Percentiles rank a stretch among this genome's conserved stretches.
These are phyloP conservation scores for Ramalina peruviana DNA, from an alignment of 495 filamentous ascomycete species.

Conservation along the genomic window DNA sequence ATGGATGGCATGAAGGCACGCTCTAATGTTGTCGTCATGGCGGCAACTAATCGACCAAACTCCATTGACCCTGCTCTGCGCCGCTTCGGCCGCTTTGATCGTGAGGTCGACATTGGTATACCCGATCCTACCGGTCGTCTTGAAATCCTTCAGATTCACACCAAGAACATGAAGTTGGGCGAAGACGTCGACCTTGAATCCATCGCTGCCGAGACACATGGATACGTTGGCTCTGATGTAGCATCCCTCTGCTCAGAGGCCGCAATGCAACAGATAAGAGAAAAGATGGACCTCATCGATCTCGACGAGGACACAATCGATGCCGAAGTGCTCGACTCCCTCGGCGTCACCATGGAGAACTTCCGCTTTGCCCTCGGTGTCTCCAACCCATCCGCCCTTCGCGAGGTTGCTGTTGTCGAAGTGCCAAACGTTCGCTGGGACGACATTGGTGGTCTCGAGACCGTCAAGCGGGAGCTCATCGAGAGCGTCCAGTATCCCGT, in stretches of 20 bases:
- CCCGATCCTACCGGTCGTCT: slow-evolving; percentile 97
- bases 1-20: slow-evolving; percentile 99
- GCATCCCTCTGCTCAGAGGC: slow-evolving; percentile 98
- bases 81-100: slow-evolving; percentile 92
- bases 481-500: slow-evolving; percentile 98
- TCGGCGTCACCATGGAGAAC: slow-evolving; percentile 99
- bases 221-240: slow-evolving; percentile 97
- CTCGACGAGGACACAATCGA: slow-evolving; percentile 98
- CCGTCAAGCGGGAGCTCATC: slow-evolving; percentile 98
- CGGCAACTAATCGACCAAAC: slow-evolving; percentile 93
- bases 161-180: slow-evolving; percentile 99
- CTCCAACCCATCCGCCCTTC: slow-evolving; percentile 95
- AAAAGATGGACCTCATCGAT: slow-evolving; percentile 99
- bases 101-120: slow-evolving; percentile 95
- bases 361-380: slow-evolving; percentile 97
- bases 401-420: slow-evolving; percentile 97
- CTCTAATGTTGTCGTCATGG: slow-evolving; percentile 97
- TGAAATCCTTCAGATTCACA: slow-evolving; percentile 97
- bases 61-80: slow-evolving; percentile 91
- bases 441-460: slow-evolving; percentile 95
- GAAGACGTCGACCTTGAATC: slow-evolving; percentile 95
- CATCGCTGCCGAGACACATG: slow-evolving; percentile 95
- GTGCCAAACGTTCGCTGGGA: slow-evolving; percentile 99
- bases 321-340: slow-evolving; percentile 92
- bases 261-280: slow-evolving; percentile 99